Conservation (phyloP, 352 stramenopile genomes). For the Pythium angustatum region DNA sequence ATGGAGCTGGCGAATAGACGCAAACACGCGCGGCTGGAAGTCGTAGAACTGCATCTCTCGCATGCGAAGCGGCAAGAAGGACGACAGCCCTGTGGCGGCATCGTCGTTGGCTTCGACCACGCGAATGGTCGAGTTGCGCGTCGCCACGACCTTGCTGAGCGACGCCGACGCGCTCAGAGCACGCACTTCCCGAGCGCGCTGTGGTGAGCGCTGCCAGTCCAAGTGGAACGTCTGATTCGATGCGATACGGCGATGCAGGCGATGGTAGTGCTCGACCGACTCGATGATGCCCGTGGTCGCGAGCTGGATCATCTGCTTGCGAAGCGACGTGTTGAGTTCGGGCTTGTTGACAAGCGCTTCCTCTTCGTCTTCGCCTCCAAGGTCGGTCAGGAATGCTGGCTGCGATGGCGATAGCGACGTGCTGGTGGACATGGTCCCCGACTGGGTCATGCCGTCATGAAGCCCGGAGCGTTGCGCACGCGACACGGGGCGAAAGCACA, state of each 20-base stretch:
- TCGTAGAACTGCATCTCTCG: slow-evolving; percentile 89
- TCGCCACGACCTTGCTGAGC: slow-evolving; percentile 29
- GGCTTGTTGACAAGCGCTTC: slow-evolving; percentile 59
- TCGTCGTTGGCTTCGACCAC: slow-evolving; percentile 61
- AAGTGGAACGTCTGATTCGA: slow-evolving; percentile 84
- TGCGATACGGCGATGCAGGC: slow-evolving; percentile 57
- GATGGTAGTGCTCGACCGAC: slow-evolving; percentile 81
- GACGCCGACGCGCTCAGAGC: slow-evolving; percentile 52
- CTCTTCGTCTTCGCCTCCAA: slow-evolving; percentile 29
- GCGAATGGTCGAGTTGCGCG: slow-evolving; percentile 59
- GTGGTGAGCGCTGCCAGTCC: slow-evolving; percentile 73
- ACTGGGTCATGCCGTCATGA: neutral
- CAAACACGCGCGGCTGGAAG: slow-evolving; percentile 82
- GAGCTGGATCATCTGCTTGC: slow-evolving; percentile 89
- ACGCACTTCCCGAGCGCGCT: slow-evolving; percentile 40
- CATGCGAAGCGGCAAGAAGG: slow-evolving; percentile 68
- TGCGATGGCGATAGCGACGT: slow-evolving; percentile 4
- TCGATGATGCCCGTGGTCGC: slow-evolving; percentile 88
- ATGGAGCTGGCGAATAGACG: slow-evolving; percentile 64
- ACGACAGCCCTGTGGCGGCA: slow-evolving; percentile 38
- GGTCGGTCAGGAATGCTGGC: neutral
- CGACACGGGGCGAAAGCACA: slow-evolving; percentile 24
- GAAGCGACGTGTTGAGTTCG: slow-evolving; percentile 84
- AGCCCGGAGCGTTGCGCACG: neutral
- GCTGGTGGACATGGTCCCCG: slow-evolving; percentile 1